phyloP scores from a whole-genome alignment of 2,329 filamentous ascomycete genomes.

The Pseudogymnoascus sp. region DNA sequence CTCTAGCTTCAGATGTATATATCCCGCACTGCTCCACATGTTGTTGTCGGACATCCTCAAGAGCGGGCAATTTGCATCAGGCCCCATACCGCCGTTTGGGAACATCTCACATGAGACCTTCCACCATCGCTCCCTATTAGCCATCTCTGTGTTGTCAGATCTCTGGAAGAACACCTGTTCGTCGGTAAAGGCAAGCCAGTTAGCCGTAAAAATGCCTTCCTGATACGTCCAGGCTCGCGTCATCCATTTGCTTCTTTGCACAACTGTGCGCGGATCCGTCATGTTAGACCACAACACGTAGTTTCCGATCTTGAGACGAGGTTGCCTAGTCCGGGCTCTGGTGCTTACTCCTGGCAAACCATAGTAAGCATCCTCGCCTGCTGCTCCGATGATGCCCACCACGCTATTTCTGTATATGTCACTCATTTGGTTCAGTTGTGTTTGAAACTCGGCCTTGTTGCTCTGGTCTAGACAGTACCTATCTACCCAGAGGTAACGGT shows the following conservation, averaged over 20 bases:
- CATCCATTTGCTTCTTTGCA: constrained; percentile 13
- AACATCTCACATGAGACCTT: background rate
- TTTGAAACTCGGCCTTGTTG: constrained; percentile 5
- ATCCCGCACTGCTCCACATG: background rate
- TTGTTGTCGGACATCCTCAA: background rate
- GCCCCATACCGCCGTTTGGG: background rate
- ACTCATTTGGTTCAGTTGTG: constrained; percentile 12
- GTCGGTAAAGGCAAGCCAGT: constrained; percentile 29
- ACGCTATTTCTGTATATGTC: constrained; percentile 12
- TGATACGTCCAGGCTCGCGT: constrained; percentile 19
- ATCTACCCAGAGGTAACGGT: constrained; percentile 14
- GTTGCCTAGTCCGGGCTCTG: constrained; percentile 3
- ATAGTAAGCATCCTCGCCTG: constrained; percentile 11
- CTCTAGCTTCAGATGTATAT: background rate
- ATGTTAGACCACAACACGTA: constrained; percentile 12
- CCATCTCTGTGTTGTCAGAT: background rate
- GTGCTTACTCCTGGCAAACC: constrained; percentile 13
- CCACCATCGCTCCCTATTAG: background rate
- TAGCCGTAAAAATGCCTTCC: constrained; percentile 17
- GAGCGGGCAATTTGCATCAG: background rate
- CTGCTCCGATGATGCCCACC: constrained; percentile 11
- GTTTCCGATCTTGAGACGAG: background rate
- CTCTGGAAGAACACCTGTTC: constrained; percentile 23
- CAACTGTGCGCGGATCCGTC: background rate
- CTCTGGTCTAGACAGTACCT: constrained; percentile 19